Evolutionary conservation across 2,329 filamentous ascomycete genomes (phyloP), one percentile per base, ranked within the genome.

Genomic region (Aspergillus persii): DNA sequence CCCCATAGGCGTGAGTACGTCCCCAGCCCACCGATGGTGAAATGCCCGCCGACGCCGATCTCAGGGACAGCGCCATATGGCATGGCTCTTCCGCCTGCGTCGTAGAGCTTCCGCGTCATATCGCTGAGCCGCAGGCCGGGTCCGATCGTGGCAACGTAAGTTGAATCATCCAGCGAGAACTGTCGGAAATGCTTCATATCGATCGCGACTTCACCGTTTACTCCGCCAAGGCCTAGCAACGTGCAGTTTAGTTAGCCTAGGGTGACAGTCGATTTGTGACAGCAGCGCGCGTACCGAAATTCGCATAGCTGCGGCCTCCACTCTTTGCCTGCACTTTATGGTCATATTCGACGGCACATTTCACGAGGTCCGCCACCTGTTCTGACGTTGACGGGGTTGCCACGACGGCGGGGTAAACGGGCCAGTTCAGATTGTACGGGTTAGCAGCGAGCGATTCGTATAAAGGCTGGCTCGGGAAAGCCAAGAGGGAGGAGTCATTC

Each of bases 241-340:
- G 33, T 12, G 33, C 33, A 8, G 8, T 11, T 36, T 4, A 36
- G 9, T 36, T 36, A 36, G 31, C 2, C 31, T 36, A 11, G 8
- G 31, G 12, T 36, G 5, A 15, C 9, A 36, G 9, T 36, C 11
- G 33, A 12, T 11, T 11, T 3, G 33, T 4, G 9, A 36, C 12
- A 36, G 33, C 33, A 36, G 33, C 33, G 33, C 33, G 33, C 33
- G 12, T 36, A 36, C 80, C 80, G 57, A 79, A 81, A 47, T 81
- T 83, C 0, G 78, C 83, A 68, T 83, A 85, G 47, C 79, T 81
- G 64, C 85, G 83, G 0, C 83, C 83, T 11, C 83, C 83, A 36
- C 77, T 76, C 61, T 79, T 80, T 2, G 82, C 74, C 50, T 82
- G 81, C 3, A 85, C 80, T 52, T 81, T 80, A 31, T 82, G 70